These are phyloP conservation scores for Ustilago cynodontis DNA, from an alignment of 1,284 basidiomycete genomes.

Conservation along the genomic window DNA sequence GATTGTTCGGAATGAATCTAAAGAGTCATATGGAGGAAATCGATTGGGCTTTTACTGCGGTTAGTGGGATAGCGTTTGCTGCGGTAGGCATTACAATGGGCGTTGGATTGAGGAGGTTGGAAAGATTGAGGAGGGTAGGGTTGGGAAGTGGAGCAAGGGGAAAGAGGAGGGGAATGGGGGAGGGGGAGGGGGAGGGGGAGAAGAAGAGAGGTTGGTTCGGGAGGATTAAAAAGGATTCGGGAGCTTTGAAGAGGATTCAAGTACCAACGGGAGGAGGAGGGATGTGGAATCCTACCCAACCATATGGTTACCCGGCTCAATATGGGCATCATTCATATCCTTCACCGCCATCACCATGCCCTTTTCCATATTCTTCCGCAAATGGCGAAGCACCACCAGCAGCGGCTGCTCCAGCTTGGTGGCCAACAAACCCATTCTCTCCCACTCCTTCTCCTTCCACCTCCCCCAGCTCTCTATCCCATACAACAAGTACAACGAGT, in stretches of 20 bases:
- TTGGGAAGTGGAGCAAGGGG: constrained; percentile 18
- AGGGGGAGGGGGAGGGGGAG: constrained; percentile 12
- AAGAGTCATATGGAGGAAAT: constrained; percentile 55
- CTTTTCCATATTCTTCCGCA: too few species aligned
- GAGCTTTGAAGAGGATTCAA: not conserved
- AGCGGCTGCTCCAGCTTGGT: too few species aligned
- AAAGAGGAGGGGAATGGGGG: not conserved
- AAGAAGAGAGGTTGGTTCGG: constrained; percentile 3
- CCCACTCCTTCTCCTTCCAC: not conserved
- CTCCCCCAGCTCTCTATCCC: too few species aligned
- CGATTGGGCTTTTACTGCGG: constrained; percentile 54
- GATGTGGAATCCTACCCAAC: not conserved
- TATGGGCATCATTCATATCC: too few species aligned
- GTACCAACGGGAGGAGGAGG: not conserved
- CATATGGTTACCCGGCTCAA: not conserved
- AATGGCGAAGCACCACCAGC: too few species aligned
- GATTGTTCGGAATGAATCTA: constrained; percentile 91
- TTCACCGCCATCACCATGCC: too few species aligned
- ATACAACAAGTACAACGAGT: too few species aligned
- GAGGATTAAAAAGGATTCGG: not conserved
- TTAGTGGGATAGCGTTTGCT: constrained; percentile 37
- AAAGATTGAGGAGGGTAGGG: constrained; percentile 50
- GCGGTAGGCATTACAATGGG: constrained; percentile 44
- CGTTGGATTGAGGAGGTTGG: constrained; percentile 46
- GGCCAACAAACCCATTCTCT: too few species aligned